phyloP scores from a whole-genome alignment of 2,329 filamentous ascomycete genomes.

The Leptographium flavum region DNA sequence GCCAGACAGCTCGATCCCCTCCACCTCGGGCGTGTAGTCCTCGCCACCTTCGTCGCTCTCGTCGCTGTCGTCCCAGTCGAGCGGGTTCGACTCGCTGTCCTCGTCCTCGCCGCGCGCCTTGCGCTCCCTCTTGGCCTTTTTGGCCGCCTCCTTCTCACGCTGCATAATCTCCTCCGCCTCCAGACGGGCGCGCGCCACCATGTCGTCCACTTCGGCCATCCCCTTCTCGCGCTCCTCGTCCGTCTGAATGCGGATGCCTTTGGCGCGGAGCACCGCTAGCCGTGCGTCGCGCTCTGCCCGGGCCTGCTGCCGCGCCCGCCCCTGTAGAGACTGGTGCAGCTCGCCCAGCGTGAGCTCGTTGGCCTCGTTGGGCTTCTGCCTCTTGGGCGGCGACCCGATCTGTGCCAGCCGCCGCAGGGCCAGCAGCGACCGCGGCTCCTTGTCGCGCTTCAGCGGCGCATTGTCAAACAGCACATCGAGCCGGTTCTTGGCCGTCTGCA shows the following conservation, averaged over 20 bases:
- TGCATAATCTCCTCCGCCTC: conserved; percentile 70
- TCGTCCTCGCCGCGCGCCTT: conserved; percentile 31
- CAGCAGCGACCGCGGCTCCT: conserved; percentile 49
- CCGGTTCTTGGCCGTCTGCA: conserved; percentile 31
- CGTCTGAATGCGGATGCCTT: conserved; percentile 70
- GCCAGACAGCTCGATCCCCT: conserved; percentile 11
- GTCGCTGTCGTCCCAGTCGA: conserved; percentile 19
- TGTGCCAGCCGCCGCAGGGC: conserved; percentile 63
- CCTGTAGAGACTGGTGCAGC: conserved; percentile 40
- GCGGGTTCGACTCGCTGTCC: conserved; percentile 22
- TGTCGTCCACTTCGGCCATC: conserved; percentile 71
- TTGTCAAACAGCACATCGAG: conserved; percentile 56
- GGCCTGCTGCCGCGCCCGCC: conserved; percentile 67
- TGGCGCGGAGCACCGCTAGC: conserved; percentile 61
- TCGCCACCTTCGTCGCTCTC: conserved; percentile 22
- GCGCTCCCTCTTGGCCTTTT: conserved; percentile 40
- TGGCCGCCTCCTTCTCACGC: conserved; percentile 59
- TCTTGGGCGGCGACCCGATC: conserved; percentile 43
- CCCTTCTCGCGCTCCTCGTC: conserved; percentile 75
- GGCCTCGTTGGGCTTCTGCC: conserved; percentile 12
- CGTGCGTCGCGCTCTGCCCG: conserved; percentile 62
- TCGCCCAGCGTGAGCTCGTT: conserved; percentile 32
- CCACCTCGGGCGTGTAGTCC: conserved; percentile 3
- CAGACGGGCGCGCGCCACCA: conserved; percentile 69
- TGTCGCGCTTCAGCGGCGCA: conserved; percentile 45